phyloP scores from a whole-genome alignment of 108 stramenopile species.

The Fragilariopsis cylindrus region DNA sequence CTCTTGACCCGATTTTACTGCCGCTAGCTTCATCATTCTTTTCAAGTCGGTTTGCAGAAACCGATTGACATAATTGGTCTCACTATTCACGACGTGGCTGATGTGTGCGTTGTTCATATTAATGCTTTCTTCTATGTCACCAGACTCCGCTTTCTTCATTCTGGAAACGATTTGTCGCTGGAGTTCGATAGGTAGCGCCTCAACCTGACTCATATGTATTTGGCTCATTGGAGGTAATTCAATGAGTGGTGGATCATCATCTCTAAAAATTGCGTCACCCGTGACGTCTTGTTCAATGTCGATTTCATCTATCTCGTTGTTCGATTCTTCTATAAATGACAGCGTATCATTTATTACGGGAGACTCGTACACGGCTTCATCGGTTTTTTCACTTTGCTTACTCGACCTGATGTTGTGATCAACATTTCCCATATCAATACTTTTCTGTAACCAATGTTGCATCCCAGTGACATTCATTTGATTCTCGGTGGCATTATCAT shows the following conservation, averaged over 20 bases:
- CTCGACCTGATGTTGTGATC: not conserved
- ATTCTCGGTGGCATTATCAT: constrained; percentile 28
- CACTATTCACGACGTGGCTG: not conserved
- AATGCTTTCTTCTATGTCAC: not conserved
- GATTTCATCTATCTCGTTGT: not conserved
- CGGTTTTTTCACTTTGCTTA: not conserved
- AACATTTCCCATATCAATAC: not conserved
- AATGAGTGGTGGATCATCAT: constrained; percentile 14
- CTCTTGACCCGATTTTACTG: constrained; percentile 61
- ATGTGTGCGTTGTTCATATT: not conserved
- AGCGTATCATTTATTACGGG: not conserved
- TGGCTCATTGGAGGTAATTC: constrained; percentile 51
- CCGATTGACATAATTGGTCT: not conserved
- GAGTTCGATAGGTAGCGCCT: constrained; percentile 38
- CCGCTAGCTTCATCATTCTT: constrained; percentile 73
- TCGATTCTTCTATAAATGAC: not conserved
- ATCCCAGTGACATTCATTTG: not conserved
- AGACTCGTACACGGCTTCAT: not conserved
- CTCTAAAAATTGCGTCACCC: not conserved
- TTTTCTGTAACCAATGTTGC: constrained; percentile 10
- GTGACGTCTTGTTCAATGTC: not conserved
- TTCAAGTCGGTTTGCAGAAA: constrained; percentile 62
- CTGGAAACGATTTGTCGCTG: constrained; percentile 26
- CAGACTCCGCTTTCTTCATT: constrained; percentile 14
- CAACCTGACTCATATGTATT: constrained; percentile 52